phyloP scores from a whole-genome alignment of 2,329 filamentous ascomycete genomes.

The Paecilomyces variotii region DNA sequence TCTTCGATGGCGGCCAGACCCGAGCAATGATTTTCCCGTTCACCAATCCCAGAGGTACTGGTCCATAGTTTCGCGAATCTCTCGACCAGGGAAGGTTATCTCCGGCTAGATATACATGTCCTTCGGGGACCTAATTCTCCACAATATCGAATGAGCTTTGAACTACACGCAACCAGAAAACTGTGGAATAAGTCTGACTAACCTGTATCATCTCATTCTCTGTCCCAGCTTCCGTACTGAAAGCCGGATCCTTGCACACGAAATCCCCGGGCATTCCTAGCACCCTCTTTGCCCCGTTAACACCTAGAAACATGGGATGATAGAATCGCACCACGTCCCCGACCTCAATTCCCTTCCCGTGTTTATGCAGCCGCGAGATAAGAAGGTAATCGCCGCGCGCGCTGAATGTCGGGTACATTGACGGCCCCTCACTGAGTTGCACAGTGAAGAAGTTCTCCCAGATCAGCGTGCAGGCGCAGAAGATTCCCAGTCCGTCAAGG shows the following conservation, averaged over 20 bases:
- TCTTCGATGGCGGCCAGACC: slow-evolving; percentile 27
- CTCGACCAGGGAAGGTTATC: slow-evolving; percentile 79
- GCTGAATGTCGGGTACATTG: slow-evolving; percentile 81
- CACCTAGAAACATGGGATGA: slow-evolving; percentile 59
- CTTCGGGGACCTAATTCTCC: slow-evolving; percentile 63
- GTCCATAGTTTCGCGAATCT: slow-evolving; percentile 81
- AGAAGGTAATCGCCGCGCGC: slow-evolving; percentile 60
- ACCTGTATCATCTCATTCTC: slow-evolving; percentile 45
- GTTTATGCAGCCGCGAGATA: slow-evolving; percentile 58
- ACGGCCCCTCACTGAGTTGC: slow-evolving; percentile 59
- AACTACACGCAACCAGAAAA: not conserved
- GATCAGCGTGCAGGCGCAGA: slow-evolving; percentile 29
- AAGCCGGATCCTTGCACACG: slow-evolving; percentile 37
- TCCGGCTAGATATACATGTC: slow-evolving; percentile 85
- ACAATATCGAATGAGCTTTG: not conserved
- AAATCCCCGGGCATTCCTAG: slow-evolving; percentile 60
- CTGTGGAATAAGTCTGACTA: slow-evolving; percentile 3
- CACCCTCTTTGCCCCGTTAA: slow-evolving; percentile 69
- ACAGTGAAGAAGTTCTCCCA: slow-evolving; percentile 55
- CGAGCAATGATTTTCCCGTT: slow-evolving; percentile 68
- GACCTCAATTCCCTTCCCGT: slow-evolving; percentile 60
- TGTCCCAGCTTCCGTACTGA: slow-evolving; percentile 23
- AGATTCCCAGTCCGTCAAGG: slow-evolving; percentile 24
- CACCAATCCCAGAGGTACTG: slow-evolving; percentile 75
- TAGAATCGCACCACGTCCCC: slow-evolving; percentile 77